Evolutionary conservation across 768 basidiomycete species (phyloP).

Genomic region (Cystofilobasidium capitatum): DNA sequence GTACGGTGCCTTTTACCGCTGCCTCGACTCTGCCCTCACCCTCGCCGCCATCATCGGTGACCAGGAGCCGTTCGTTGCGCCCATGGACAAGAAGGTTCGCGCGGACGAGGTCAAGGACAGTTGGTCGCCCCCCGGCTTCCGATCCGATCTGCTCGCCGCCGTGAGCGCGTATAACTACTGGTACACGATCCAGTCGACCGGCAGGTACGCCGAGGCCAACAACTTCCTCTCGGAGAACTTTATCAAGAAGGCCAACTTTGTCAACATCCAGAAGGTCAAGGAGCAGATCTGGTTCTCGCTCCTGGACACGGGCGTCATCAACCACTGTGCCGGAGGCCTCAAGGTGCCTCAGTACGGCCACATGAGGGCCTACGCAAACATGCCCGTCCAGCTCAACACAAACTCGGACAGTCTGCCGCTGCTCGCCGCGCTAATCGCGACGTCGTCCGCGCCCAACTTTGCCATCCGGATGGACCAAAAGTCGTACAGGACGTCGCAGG

Average conservation of each 20-base stretch:
- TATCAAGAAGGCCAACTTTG: conserved; percentile 70
- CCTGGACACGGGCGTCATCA: conserved; percentile 69
- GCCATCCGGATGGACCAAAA: conserved; percentile 60
- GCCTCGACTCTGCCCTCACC: conserved; percentile 74
- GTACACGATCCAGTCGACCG: conserved; percentile 59
- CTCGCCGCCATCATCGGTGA: conserved; percentile 84
- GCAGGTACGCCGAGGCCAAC: conserved; percentile 58
- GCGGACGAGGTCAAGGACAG: conserved; percentile 62
- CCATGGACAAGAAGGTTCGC: conserved; percentile 62
- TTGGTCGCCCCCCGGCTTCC: conserved; percentile 69
- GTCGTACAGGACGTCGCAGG: conserved; percentile 61
- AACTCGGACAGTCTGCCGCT: conserved; percentile 68
- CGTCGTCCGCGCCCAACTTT: conserved; percentile 83
- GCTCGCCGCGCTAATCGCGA: conserved; percentile 69
- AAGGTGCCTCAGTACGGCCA: conserved; percentile 30
- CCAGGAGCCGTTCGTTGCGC: conserved; percentile 81
- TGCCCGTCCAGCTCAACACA: conserved; percentile 59
- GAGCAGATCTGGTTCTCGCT: conserved; percentile 65
- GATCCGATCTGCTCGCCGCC: conserved; percentile 71
- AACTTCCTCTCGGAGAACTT: conserved; percentile 77
- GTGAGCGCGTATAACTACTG: conserved; percentile 73
- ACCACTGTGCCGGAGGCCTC: conserved; percentile 61
- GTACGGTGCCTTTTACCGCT: conserved; percentile 85
- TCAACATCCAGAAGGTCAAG: conserved; percentile 71
- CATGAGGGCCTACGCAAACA: conserved; percentile 29